Evolutionary conservation across 2,329 filamentous ascomycete genomes (phyloP), one percentile per base, ranked within the genome.

Genomic region (Alternaria sp.): DNA sequence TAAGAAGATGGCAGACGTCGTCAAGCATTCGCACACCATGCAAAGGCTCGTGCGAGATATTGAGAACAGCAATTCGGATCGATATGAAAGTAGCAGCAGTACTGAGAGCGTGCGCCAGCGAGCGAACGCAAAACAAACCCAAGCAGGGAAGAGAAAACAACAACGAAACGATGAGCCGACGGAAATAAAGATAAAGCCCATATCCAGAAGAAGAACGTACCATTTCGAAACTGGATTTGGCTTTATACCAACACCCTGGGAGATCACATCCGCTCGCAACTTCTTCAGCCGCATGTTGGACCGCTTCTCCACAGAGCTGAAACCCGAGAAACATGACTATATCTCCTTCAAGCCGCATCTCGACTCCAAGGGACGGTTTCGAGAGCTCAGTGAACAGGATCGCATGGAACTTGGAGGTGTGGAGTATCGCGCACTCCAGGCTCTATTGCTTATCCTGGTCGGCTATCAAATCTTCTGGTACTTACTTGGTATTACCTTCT

Each of bases 391-490:
- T 10, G 69, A 77, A 26, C 74, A 77, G 11, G 79, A 82, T 41
- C 75, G 80, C 5, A 74, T 80, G 17, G 72, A 75, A n/a, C 72
- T 85, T 0, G 83, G 83, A 1, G 83, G 83, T 0, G 80, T 84
- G 34, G 83, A 85, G 65, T 85, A 85, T 41, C 78, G 81, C 0
- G 81, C 78, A 31, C 68, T 85, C 31, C 83, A 81, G 62, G 62
- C 84, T 1, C 67, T 85, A 11, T 65, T 84, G 66, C 82, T 53
- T 75, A 81, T 26, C 69, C 82, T 24, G 79, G 82, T 63, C 28
- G 83, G 5, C n/a, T 77, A 75, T 23, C 69, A 73, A 14, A 13
- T 75, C 2, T 72, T 73, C 55, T 76, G 73, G 73, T 67, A 72
- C 13, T 9, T 59, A 0, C 70, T 85, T 36, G 84, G 83, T 2